These are phyloP conservation scores for Penicillium sumatraense DNA, from an alignment of 2,329 filamentous ascomycete genomes.

Conservation along the genomic window DNA sequence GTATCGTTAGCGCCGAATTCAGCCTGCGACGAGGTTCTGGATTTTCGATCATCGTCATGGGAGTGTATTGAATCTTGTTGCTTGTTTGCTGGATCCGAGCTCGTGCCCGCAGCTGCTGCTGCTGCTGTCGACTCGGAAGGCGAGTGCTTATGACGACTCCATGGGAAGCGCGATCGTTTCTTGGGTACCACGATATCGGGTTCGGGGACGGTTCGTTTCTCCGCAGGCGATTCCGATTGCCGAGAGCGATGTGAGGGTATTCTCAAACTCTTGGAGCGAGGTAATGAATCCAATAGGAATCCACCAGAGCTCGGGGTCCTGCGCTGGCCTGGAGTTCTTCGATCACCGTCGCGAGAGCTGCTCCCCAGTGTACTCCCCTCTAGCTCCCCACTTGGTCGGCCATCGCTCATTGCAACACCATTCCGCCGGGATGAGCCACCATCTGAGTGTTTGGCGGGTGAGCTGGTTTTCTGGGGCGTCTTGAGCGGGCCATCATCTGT, in stretches of 20 bases:
- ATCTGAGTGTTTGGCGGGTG: constrained; percentile 18
- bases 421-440: constrained; percentile 21
- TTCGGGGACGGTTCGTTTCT: constrained; percentile 47
- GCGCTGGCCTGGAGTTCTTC: constrained; percentile 28
- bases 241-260: constrained; percentile 28
- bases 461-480: not conserved
- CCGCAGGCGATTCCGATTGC: constrained; percentile 35
- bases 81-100: constrained; percentile 7
- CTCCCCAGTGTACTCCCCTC: constrained; percentile 43
- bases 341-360: constrained; percentile 41
- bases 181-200: constrained; percentile 38
- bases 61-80: constrained; percentile 16
- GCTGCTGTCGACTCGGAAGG: constrained; percentile 36
- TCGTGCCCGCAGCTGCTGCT: constrained; percentile 5
- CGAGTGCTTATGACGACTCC: constrained; percentile 38
- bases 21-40: constrained; percentile 18
- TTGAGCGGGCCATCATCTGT: constrained; percentile 16
- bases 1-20: constrained; percentile 12
- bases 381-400: constrained; percentile 36
- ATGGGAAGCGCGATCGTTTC: constrained; percentile 40
- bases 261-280: constrained; percentile 32
- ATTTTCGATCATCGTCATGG: constrained; percentile 16
- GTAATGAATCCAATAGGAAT: constrained; percentile 51
- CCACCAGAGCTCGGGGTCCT: constrained; percentile 42
- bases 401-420: constrained; percentile 32